Percentiles rank a stretch among this genome's conserved stretches.
phyloP scores from a whole-genome alignment of 768 basidiomycete genomes.

The Suillus discolor region DNA sequence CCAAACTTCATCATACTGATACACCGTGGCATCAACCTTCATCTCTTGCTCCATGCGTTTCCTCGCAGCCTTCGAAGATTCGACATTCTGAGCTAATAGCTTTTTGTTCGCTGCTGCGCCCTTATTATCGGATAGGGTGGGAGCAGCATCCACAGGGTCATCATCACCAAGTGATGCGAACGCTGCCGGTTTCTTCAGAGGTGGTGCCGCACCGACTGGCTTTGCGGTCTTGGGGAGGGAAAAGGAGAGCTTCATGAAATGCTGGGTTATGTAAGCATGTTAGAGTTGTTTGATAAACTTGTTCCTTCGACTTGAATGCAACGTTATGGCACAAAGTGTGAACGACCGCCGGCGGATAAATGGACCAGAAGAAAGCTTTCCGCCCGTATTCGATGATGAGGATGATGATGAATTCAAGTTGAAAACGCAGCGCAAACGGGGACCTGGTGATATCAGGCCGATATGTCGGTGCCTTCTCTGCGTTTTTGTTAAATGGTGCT shows the following conservation, averaged over 20 bases:
- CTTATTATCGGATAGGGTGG: constrained; percentile 44
- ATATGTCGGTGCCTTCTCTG: constrained; percentile 60
- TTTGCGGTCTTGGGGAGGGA: constrained; percentile 63
- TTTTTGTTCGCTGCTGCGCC: constrained; percentile 53
- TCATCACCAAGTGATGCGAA: constrained; percentile 69
- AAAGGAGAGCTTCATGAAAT: constrained; percentile 86
- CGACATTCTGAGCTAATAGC: constrained; percentile 58
- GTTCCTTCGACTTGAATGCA: background rate
- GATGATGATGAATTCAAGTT: constrained; percentile 24
- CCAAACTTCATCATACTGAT: constrained; percentile 95
- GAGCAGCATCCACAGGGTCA: constrained; percentile 50
- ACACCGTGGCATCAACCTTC: constrained; percentile 79
- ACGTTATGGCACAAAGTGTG: constrained; percentile 50
- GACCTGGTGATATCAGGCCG: constrained; percentile 69
- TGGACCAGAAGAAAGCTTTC: constrained; percentile 83
- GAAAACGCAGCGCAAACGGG: constrained; percentile 45
- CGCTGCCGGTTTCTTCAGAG: constrained; percentile 60
- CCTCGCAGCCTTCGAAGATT: constrained; percentile 63
- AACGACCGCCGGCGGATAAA: constrained; percentile 90
- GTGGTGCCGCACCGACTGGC: constrained; percentile 52
- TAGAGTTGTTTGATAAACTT: background rate
- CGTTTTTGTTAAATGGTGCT: constrained; percentile 11
- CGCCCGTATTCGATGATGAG: constrained; percentile 58
- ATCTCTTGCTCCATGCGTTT: constrained; percentile 81
- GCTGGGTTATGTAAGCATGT: constrained; percentile 25